Conservation (phyloP, 805 yeast species). For the Candida multigemmis region DNA sequence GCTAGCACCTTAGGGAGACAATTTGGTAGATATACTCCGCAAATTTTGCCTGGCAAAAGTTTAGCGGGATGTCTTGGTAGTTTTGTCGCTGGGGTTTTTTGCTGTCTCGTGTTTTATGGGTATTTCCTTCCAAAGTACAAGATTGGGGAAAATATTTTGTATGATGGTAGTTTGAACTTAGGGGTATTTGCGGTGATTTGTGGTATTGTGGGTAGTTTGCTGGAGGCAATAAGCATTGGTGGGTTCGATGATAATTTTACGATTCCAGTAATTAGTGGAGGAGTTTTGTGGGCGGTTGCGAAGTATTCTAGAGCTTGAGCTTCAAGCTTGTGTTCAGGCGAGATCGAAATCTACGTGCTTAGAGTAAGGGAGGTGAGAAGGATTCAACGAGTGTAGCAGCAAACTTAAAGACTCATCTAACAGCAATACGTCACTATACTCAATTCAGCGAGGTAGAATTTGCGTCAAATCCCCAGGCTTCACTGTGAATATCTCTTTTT, state of each 20-base stretch:
- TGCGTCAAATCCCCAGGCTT: no score
- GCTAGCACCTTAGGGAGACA: slow-evolving; percentile 90
- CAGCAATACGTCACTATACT: no score
- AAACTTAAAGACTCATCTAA: no score
- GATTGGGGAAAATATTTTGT: slow-evolving; percentile 48
- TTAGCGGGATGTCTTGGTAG: slow-evolving; percentile 91
- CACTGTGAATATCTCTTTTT: no score
- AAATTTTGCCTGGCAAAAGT: slow-evolving; percentile 65
- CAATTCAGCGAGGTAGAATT: no score
- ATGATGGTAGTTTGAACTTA: slow-evolving; percentile 56
- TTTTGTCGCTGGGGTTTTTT: slow-evolving; percentile 56
- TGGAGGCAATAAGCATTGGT: slow-evolving; percentile 75
- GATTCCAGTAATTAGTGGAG: slow-evolving; percentile 85
- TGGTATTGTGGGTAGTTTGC: slow-evolving; percentile 77
- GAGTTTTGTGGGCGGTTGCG: no score
- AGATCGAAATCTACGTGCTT: no score
- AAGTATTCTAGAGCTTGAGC: no score
- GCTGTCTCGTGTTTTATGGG: slow-evolving; percentile 66
- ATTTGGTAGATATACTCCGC: slow-evolving; percentile 78
- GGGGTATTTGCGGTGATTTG: slow-evolving; percentile 46
- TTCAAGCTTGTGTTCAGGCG: no score
- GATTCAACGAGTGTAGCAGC: no score
- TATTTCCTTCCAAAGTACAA: slow-evolving; percentile 61
- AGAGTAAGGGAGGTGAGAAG: no score
- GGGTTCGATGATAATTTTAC: slow-evolving; percentile 90